phyloP scores from a whole-genome alignment of 225 moss, liverwort and hornwort species.

The Marchantia polymorpha region DNA sequence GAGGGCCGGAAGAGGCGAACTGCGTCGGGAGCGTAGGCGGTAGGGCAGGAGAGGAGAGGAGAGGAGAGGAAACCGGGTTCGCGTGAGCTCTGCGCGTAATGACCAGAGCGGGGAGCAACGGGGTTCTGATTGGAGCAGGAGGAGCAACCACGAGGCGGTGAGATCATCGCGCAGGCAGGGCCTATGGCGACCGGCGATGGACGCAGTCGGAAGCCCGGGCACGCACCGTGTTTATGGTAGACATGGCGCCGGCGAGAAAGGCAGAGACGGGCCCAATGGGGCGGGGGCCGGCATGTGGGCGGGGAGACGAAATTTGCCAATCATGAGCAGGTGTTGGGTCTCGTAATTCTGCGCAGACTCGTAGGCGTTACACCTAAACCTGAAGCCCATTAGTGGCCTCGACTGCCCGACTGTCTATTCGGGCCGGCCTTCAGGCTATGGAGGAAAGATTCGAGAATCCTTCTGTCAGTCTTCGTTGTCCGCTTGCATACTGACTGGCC shows the following conservation, averaged over 20 bases:
- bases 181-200: neutral
- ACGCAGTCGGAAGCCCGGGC: neutral
- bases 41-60: too few relatives aligned
- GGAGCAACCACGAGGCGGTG: neutral
- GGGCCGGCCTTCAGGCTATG: neutral
- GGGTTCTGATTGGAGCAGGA: neutral
- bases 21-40: too few relatives aligned
- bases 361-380: neutral
- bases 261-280: neutral
- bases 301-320: constrained; percentile 7
- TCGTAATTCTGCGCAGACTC: neutral
- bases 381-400: neutral
- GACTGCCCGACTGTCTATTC: neutral
- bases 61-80: too few relatives aligned
- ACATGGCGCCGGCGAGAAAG: neutral
- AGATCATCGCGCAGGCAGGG: neutral
- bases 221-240: neutral
- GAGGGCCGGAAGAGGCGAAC: too few relatives aligned
- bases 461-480: neutral
- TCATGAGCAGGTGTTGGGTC: constrained; percentile 4
- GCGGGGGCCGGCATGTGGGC: neutral
- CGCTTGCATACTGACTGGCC: neutral
- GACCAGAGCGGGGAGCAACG: neutral
- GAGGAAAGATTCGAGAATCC: neutral
- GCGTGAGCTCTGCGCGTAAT: too few relatives aligned